Conservation (phyloP, 345 rosid genomes). For the Hypericum androsaemum region DNA sequence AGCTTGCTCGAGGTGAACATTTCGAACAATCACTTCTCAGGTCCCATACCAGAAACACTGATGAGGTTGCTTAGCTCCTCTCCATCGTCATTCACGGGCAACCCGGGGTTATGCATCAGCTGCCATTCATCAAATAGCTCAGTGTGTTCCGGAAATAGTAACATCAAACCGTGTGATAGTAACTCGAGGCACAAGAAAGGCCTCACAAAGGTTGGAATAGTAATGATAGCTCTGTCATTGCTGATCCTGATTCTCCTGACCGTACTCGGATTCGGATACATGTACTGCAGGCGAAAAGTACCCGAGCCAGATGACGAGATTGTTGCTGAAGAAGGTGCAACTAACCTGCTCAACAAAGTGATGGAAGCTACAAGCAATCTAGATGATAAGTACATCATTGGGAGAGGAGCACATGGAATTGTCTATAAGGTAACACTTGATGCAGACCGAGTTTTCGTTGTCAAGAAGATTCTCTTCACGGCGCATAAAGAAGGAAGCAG, state of each 20-base stretch:
- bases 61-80: constrained; percentile 25
- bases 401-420: constrained; percentile 73
- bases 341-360: constrained; percentile 42
- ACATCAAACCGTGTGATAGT: constrained; percentile 32
- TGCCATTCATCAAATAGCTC: constrained; percentile 26
- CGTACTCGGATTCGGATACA: constrained; percentile 26
- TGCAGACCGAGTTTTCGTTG: constrained; percentile 39
- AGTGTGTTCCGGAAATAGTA: constrained; percentile 17
- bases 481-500: constrained; percentile 33
- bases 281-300: constrained; percentile 20
- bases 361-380: constrained; percentile 67
- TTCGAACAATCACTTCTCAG: constrained; percentile 53
- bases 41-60: constrained; percentile 49
- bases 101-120: constrained; percentile 48
- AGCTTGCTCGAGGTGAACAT: constrained; percentile 35
- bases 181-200: constrained; percentile 18
- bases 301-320: constrained; percentile 29
- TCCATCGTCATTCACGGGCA: constrained; percentile 44
- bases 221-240: constrained; percentile 32
- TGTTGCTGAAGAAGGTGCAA: constrained; percentile 32
- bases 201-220: constrained; percentile 23
- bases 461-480: constrained; percentile 44
- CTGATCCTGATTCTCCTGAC: constrained; percentile 17
- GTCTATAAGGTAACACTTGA: constrained; percentile 54
- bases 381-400: constrained; percentile 45